Evolutionary conservation across 2,329 filamentous ascomycete genomes (phyloP), one percentile per base, ranked within the genome.

Genomic region (Pezicula carpinea): DNA sequence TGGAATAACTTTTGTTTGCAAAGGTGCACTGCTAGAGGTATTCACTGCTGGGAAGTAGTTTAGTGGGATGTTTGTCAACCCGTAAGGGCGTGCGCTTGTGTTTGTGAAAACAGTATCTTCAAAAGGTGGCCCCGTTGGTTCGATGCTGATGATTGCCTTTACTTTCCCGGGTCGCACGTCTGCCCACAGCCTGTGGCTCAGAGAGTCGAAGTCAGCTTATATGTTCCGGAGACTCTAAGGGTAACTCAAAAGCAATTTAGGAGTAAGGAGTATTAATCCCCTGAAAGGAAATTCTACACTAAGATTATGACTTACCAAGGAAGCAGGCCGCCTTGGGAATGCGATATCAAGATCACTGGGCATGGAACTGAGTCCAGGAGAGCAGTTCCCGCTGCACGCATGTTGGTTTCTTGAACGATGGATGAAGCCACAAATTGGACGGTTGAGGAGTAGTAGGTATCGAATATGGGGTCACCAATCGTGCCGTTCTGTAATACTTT

Each of bases 71-170:
- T 74, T 67, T 5, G 74, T 69, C 5, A 79, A 51, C 1, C 75
- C 77, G 56, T 67, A 80, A 0, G 64, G 54, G 14, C 54, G 45
- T n/a, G 51, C 32, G 2, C 68, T 60, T 3, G 64, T 59, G 1
- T 64, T 50, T 0, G 53, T 56, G n/a, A 60, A 64, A 31, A 72
- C 65, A 23, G 67, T 58, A 13, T 75, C 69, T 21, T 54, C 62
- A 53, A 77, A 77, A 0, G 72, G 73, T 10, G 74, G 73, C 0
- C 73, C 73, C 0, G 62, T 64, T 2, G 73, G 72, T 56, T 77
- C 74, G 2, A 77, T 53, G 0, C 67, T 59, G 1, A 77, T 56
- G 3, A 76, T 60, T 0, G 62, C 68, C 38, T 66, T 65, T 4
- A 71, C 65, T 3, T 74, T 63, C 3, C 61, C 41, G 1, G 73